phyloP scores from a whole-genome alignment of 2,329 filamentous ascomycete species.

The Colletotrichum agaves region DNA sequence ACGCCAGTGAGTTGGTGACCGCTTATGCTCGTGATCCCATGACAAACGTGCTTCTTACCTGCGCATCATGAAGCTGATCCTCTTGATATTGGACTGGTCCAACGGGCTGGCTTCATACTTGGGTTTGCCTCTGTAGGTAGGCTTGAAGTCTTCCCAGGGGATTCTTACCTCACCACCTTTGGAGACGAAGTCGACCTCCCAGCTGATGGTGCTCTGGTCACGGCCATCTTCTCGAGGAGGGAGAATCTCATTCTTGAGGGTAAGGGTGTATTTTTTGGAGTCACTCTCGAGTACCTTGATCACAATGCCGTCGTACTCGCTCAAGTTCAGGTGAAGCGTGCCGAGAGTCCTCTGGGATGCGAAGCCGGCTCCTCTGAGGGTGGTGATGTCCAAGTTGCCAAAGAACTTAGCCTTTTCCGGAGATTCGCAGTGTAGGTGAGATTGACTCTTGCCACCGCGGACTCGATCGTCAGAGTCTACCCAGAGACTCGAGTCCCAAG shows the following conservation, averaged over 20 bases:
- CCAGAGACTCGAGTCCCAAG: slow-evolving; percentile 72
- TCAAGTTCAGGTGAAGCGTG: slow-evolving; percentile 70
- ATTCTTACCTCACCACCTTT: slow-evolving; percentile 60
- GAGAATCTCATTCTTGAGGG: slow-evolving; percentile 76
- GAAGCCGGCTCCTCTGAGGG: slow-evolving; percentile 84
- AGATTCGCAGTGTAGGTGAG: slow-evolving; percentile 54
- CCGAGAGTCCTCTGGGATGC: slow-evolving; percentile 79
- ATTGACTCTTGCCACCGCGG: slow-evolving; percentile 76
- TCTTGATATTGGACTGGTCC: slow-evolving; percentile 68
- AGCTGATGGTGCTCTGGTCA: slow-evolving; percentile 78
- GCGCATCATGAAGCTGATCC: slow-evolving; percentile 82
- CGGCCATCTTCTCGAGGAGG: slow-evolving; percentile 69
- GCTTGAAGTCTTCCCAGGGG: slow-evolving; percentile 72
- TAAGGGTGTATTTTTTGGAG: slow-evolving; percentile 77
- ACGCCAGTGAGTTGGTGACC: slow-evolving; percentile 40
- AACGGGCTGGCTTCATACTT: slow-evolving; percentile 69
- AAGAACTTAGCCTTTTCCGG: slow-evolving; percentile 66
- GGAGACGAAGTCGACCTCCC: slow-evolving; percentile 75
- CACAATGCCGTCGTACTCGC: slow-evolving; percentile 68
- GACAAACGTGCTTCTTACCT: slow-evolving; percentile 64
- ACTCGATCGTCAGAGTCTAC: slow-evolving; percentile 79
- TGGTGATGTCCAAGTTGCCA: slow-evolving; percentile 77
- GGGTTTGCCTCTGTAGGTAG: slow-evolving; percentile 78
- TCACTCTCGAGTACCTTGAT: slow-evolving; percentile 65
- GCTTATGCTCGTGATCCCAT: slow-evolving; percentile 1